These are phyloP conservation scores for Aphanomyces astaci DNA, from an alignment of 352 stramenopile species.

Conservation along the genomic window DNA sequence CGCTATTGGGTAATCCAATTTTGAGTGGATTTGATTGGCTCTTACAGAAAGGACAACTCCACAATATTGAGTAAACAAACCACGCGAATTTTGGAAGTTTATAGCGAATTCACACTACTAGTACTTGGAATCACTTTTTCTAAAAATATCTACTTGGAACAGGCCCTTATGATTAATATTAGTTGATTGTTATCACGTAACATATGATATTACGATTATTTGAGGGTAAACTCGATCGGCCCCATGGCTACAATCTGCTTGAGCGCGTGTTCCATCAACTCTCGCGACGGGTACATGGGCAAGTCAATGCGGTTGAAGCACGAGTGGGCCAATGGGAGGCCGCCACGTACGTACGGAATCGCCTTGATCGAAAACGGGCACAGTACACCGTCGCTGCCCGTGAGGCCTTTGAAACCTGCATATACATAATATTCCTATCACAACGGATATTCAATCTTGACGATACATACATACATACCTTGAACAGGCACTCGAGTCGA, in stretches of 20 bases:
- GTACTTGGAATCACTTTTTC: no score
- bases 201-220: no score
- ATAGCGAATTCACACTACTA: no score
- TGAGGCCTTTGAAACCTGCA: constrained; percentile 63
- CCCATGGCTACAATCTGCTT: not conserved
- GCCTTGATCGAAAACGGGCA: constrained; percentile 65
- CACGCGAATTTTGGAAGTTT: no score
- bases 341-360: constrained; percentile 3
- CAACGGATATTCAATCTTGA: no score
- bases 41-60: no score
- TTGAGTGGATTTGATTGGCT: no score
- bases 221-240: not conserved
- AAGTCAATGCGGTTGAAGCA: constrained; percentile 83
- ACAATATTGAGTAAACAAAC: no score
- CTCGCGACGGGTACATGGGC: constrained; percentile 42
- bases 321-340: constrained; percentile 64
- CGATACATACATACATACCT: constrained; percentile 19
- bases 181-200: no score
- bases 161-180: no score
- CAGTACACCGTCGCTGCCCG: constrained; percentile 75
- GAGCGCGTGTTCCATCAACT: not conserved
- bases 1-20: no score
- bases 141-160: no score
- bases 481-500: constrained; percentile 91
- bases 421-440: not conserved